A percentile compares a stretch with the other conserved stretches of the same genome.
phyloP scores from a whole-genome alignment of 331 rosid genomes.

The Telfairia occidentalis region DNA sequence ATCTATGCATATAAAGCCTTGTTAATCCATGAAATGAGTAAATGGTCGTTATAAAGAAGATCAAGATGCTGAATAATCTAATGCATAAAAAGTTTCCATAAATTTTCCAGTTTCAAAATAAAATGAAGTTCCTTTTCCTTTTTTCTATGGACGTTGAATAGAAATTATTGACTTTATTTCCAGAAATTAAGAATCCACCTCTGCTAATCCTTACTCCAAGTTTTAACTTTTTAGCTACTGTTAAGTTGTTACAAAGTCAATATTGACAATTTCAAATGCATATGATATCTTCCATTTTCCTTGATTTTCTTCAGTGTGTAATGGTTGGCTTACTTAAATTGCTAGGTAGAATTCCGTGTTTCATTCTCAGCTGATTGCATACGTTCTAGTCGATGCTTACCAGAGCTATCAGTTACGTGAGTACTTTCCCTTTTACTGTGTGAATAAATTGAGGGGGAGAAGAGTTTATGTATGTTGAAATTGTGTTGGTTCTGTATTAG shows the following conservation, averaged over 20 bases:
- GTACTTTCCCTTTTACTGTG: conserved; percentile 21
- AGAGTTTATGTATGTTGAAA: background rate
- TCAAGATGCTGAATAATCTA: background rate
- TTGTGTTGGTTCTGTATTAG: conserved; percentile 6
- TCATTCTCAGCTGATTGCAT: conserved; percentile 59
- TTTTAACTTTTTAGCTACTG: background rate
- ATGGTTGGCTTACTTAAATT: conserved; percentile 7
- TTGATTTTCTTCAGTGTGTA: background rate
- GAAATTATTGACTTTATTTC: background rate
- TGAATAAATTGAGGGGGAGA: background rate
- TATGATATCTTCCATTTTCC: background rate
- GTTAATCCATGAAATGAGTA: background rate
- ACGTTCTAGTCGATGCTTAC: conserved; percentile 61
- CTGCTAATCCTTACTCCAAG: background rate
- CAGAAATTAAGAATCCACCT: background rate
- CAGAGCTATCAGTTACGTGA: conserved; percentile 83
- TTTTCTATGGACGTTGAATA: background rate
- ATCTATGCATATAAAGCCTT: background rate
- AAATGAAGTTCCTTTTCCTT: background rate
- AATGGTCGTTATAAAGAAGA: background rate
- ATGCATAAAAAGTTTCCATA: background rate
- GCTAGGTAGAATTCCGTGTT: conserved; percentile 68
- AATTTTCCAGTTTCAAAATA: background rate
- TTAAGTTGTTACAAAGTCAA: background rate
- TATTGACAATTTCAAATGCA: background rate